These are phyloP conservation scores for Penicillium roqueforti DNA, from an alignment of 495 filamentous ascomycete species.

Conservation along the genomic window DNA sequence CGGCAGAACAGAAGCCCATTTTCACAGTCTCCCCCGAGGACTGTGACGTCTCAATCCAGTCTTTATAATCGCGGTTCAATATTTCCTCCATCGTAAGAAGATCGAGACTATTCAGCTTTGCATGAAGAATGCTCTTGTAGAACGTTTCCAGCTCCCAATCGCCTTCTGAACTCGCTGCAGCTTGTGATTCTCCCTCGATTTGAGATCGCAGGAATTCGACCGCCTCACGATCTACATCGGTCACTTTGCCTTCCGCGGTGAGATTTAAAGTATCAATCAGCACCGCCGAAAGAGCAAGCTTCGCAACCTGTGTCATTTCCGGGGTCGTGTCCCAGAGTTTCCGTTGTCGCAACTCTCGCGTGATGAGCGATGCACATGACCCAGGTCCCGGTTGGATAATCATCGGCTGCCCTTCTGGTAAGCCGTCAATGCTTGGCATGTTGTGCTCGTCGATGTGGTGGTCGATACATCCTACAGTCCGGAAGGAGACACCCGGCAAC, in stretches of 20 bases:
- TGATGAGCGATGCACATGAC: slow-evolving; percentile 77
- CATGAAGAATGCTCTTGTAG: slow-evolving; percentile 56
- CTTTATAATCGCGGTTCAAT: slow-evolving; percentile 87
- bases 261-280: slow-evolving; percentile 84
- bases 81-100: slow-evolving; percentile 66
- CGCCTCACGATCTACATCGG: slow-evolving; percentile 60
- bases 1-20: slow-evolving; percentile 72
- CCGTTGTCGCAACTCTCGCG: slow-evolving; percentile 52
- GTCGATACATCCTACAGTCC: slow-evolving; percentile 76
- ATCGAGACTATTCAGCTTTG: slow-evolving; percentile 69
- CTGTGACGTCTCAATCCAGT: slow-evolving; percentile 59
- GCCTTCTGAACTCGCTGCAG: slow-evolving; percentile 8
- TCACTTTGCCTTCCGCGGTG: slow-evolving; percentile 64
- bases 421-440: slow-evolving; percentile 38
- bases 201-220: slow-evolving; percentile 59
- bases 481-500: slow-evolving; percentile 36
- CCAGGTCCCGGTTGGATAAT: slow-evolving; percentile 64
- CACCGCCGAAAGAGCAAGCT: slow-evolving; percentile 73
- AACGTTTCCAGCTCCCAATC: slow-evolving; percentile 50
- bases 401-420: slow-evolving; percentile 39
- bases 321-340: slow-evolving; percentile 45
- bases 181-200: slow-evolving; percentile 32
- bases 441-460: slow-evolving; percentile 81
- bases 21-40: slow-evolving; percentile 30
- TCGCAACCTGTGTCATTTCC: slow-evolving; percentile 58